These are phyloP conservation scores for Talaromyces adpressus DNA, from an alignment of 495 filamentous ascomycete species.

Conservation along the genomic window DNA sequence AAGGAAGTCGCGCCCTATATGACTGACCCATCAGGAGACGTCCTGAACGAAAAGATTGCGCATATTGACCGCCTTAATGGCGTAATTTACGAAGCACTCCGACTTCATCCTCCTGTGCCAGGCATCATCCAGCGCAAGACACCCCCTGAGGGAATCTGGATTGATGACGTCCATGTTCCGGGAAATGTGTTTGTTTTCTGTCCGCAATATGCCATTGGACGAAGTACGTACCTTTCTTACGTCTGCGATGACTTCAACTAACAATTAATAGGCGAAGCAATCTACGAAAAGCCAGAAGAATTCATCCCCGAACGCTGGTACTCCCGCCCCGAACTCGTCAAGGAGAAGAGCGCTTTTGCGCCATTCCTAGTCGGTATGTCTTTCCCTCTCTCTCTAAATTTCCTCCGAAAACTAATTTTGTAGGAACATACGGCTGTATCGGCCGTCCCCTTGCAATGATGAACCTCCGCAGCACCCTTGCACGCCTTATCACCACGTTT, in stretches of 20 bases:
- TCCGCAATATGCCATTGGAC: constrained; percentile 28
- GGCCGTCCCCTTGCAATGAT: constrained; percentile 21
- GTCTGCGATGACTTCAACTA: background rate
- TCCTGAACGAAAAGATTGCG: constrained; percentile 15
- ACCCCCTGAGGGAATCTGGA: constrained; percentile 36
- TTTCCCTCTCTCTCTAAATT: background rate
- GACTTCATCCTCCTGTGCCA: constrained; percentile 22
- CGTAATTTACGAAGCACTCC: constrained; percentile 36
- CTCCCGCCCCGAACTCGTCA: constrained; percentile 34
- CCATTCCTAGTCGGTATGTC: constrained; percentile 2
- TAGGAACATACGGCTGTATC: constrained; percentile 24
- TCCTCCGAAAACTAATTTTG: background rate
- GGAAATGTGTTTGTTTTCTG: constrained; percentile 30
- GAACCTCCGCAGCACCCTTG: constrained; percentile 18
- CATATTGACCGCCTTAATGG: constrained; percentile 29
- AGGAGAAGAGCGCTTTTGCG: constrained; percentile 9
- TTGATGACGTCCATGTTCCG: constrained; percentile 39
- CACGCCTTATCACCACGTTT: constrained; percentile 16
- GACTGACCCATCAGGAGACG: constrained; percentile 11
- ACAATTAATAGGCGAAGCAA: background rate
- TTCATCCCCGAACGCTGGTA: constrained; percentile 50
- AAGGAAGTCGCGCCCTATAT: constrained; percentile 10
- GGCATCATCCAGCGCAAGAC: constrained; percentile 29
- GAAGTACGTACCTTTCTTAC: constrained; percentile 15
- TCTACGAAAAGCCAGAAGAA: constrained; percentile 24